Conservation (phyloP, 2,329 filamentous ascomycete species). For the Tolypocladium pustulatum region DNA sequence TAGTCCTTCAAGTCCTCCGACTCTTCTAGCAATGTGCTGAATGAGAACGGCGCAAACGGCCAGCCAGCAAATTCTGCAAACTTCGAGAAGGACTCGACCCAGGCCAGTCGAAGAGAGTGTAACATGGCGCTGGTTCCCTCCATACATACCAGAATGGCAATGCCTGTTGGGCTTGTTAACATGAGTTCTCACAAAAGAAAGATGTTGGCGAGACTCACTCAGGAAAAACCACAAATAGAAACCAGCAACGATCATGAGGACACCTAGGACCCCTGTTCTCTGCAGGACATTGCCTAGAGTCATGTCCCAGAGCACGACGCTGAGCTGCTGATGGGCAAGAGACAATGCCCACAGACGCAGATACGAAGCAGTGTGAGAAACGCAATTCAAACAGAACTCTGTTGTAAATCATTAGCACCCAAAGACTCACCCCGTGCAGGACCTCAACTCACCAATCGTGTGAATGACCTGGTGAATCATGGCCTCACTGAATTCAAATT, state of each 20-base stretch:
- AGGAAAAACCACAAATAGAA: conserved; percentile 90
- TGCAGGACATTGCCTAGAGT: conserved; percentile 71
- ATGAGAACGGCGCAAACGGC: conserved; percentile 82
- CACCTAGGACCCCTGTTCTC: conserved; percentile 54
- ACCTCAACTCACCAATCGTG: conserved; percentile 70
- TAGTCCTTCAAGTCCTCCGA: conserved; percentile 54
- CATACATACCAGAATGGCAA: conserved; percentile 75
- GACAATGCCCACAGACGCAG: conserved; percentile 97
- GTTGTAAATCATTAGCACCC: conserved; percentile 16
- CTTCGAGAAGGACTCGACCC: conserved; percentile 97
- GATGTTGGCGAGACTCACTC: conserved; percentile 23
- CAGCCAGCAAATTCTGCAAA: conserved; percentile 88
- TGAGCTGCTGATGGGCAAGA: conserved; percentile 94
- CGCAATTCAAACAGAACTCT: conserved; percentile 99
- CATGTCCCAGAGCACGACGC: conserved; percentile 93
- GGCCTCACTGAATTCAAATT: conserved; percentile 93
- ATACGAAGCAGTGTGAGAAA: conserved; percentile 97
- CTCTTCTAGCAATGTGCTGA: conserved; percentile 74
- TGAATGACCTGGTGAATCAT: conserved; percentile 99
- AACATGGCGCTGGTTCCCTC: conserved; percentile 94
- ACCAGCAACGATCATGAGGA: conserved; percentile 69
- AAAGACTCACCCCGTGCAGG: background rate
- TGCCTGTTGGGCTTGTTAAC: conserved; percentile 23
- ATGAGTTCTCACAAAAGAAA: background rate
- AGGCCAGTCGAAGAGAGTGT: conserved; percentile 82